phyloP scores from a whole-genome alignment of 2,329 filamentous ascomycete species.

The Trichoderma guizhouense region DNA sequence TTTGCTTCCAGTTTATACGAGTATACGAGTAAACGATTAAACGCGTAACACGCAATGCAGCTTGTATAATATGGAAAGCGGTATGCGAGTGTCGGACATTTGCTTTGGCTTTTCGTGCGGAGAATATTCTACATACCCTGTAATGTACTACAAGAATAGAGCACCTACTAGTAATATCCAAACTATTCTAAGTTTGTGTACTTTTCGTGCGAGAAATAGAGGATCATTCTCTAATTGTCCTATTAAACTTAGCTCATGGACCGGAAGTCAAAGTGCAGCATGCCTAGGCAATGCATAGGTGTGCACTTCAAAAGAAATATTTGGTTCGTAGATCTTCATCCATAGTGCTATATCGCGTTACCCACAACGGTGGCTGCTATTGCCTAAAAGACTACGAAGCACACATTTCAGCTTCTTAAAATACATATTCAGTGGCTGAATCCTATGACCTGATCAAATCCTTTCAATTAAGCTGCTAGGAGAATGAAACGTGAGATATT shows the following conservation, averaged over 20 bases:
- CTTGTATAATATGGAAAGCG: no score
- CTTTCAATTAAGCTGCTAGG: neutral
- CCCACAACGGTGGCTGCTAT: neutral
- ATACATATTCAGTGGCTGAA: neutral
- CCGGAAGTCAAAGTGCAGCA: no score
- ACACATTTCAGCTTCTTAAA: neutral
- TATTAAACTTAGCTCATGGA: no score
- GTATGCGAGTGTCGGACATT: neutral
- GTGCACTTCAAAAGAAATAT: no score
- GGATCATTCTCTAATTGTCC: no score
- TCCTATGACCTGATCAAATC: neutral
- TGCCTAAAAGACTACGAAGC: neutral
- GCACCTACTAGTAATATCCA: neutral
- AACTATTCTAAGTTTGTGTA: no score
- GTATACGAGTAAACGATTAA: no score
- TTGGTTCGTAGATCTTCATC: no score
- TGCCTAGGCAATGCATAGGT: no score
- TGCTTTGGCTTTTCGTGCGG: neutral
- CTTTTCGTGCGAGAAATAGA: no score
- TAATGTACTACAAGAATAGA: neutral
- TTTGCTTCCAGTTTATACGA: neutral
- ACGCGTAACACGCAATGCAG: no score
- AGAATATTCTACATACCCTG: neutral
- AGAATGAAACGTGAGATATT: neutral
- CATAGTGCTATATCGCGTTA: no score